Conservation (phyloP, 164 flowering plant genomes). For the Sedum album region DNA sequence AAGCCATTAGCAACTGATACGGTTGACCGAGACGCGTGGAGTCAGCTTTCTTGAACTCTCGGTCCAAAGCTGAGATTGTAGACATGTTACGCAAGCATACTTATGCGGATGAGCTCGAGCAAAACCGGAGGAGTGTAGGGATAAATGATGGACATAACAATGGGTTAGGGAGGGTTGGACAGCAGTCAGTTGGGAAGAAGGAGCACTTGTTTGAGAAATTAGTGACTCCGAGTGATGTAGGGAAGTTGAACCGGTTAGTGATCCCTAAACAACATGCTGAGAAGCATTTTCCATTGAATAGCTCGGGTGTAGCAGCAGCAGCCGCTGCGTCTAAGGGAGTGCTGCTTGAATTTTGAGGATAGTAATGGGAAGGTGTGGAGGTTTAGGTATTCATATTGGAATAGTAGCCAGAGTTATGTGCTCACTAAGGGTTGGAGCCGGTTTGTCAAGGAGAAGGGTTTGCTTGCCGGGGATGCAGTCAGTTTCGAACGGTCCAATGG, state of each 20-base stretch:
- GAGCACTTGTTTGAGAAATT: neutral
- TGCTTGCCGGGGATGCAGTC: neutral
- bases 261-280: neutral
- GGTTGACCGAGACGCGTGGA: neutral
- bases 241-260: neutral
- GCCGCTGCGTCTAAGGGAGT: neutral
- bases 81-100: neutral
- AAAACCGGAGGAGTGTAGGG: neutral
- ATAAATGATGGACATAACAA: neutral
- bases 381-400: neutral
- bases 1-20: neutral
- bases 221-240: neutral
- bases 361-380: neutral
- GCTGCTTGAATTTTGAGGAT: neutral
- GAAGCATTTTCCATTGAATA: neutral
- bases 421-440: neutral
- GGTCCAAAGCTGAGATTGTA: neutral
- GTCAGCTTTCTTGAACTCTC: neutral
- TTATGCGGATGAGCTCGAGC: neutral
- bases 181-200: neutral
- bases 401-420: neutral
- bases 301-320: neutral
- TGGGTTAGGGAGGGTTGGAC: neutral
- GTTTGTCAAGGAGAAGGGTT: neutral
- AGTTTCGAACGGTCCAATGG: neutral